These are phyloP conservation scores for Yamadazyma sp. DNA, from an alignment of 805 yeast species.

Conservation along the genomic window DNA sequence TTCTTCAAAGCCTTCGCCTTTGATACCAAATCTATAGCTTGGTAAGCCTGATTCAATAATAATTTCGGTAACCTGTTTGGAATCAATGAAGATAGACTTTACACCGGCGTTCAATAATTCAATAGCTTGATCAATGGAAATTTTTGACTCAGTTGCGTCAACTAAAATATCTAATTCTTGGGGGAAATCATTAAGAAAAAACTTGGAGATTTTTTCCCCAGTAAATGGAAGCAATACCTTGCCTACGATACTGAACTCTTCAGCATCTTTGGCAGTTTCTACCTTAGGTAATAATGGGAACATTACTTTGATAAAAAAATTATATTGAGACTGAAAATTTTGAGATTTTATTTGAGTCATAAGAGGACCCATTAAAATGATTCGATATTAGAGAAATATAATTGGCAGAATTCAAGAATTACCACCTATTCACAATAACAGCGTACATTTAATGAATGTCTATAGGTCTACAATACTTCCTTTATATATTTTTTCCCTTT, in stretches of 20 bases:
- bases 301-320: no score
- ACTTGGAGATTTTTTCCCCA: slow-evolving; percentile 26
- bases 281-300: slow-evolving; percentile 39
- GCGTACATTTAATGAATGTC: no score
- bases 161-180: slow-evolving; percentile 25
- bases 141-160: slow-evolving; percentile 22
- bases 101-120: slow-evolving; percentile 63
- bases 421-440: no score
- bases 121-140: slow-evolving; percentile 44
- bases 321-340: no score
- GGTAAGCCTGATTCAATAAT: slow-evolving; percentile 50
- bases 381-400: no score
- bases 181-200: slow-evolving; percentile 31
- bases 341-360: no score
- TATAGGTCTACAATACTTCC: no score
- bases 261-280: slow-evolving; percentile 18
- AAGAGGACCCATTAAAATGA: no score
- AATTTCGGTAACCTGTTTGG: slow-evolving; percentile 26
- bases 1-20: slow-evolving; percentile 9
- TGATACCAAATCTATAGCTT: slow-evolving; percentile 39
- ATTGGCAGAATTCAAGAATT: no score
- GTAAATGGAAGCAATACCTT: slow-evolving; percentile 28
- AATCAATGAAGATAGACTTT: slow-evolving; percentile 39
- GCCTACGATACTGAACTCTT: slow-evolving; percentile 31
- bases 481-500: no score